phyloP scores from a whole-genome alignment of 2,329 filamentous ascomycete species.

The Alternaria panax region DNA sequence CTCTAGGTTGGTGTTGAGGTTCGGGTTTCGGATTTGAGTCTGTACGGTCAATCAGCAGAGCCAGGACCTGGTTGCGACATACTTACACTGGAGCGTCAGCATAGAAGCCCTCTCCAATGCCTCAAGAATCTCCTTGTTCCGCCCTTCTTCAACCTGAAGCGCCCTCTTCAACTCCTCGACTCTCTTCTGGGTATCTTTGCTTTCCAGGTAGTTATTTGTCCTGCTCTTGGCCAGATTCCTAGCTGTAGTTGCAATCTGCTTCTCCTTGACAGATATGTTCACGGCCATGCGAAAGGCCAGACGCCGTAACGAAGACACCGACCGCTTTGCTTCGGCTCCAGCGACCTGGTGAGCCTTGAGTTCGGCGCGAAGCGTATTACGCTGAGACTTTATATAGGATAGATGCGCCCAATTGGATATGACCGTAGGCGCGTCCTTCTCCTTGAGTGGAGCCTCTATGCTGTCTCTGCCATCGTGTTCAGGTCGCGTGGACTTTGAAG shows the following conservation, averaged over 20 bases:
- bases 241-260: constrained; percentile 46
- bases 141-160: constrained; percentile 43
- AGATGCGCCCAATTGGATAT: constrained; percentile 50
- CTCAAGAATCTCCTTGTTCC: constrained; percentile 48
- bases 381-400: constrained; percentile 46
- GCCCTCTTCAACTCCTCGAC: constrained; percentile 43
- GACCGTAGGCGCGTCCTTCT: constrained; percentile 34
- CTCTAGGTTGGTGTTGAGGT: constrained; percentile 27
- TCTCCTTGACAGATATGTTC: constrained; percentile 51
- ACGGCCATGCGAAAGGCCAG: constrained; percentile 50
- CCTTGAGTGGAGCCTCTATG: constrained; percentile 22
- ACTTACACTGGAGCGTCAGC: constrained; percentile 49
- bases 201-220: constrained; percentile 42
- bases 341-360: constrained; percentile 46
- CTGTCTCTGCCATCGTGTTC: constrained; percentile 19
- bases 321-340: constrained; percentile 44
- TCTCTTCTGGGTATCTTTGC: constrained; percentile 43
- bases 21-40: constrained; percentile 37
- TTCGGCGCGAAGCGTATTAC: constrained; percentile 42
- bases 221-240: constrained; percentile 42
- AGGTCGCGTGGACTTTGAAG: constrained; percentile 19
- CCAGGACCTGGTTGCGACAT: background rate
- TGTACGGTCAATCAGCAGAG: constrained; percentile 19
- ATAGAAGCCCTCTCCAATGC: constrained; percentile 46
- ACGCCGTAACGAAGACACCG: constrained; percentile 44